Evolutionary conservation across 2,329 filamentous ascomycete species (phyloP).

Genomic region (Fusarium poae): DNA sequence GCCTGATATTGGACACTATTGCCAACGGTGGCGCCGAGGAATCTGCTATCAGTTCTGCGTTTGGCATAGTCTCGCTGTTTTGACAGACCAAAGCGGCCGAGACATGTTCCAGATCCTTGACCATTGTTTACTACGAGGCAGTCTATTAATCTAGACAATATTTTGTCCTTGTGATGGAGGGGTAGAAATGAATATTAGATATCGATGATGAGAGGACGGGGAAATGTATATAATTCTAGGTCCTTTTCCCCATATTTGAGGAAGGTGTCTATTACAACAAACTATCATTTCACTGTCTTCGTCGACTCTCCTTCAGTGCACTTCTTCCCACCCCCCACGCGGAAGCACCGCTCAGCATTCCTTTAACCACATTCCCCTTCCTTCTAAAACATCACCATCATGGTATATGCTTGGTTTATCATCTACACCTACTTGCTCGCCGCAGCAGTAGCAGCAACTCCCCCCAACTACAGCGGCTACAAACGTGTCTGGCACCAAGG

Average conservation of each 20-base stretch:
- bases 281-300: not conserved
- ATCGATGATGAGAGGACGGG: not conserved
- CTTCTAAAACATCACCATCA: conserved; percentile 16
- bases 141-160: conserved; percentile 22
- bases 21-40: conserved; percentile 16
- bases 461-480: conserved; percentile 58
- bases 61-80: conserved; percentile 1
- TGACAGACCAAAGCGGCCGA: conserved; percentile 10
- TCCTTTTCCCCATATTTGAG: not conserved
- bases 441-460: conserved; percentile 53
- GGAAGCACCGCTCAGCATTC: conserved; percentile 22
- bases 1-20: conserved; percentile 7
- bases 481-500: conserved; percentile 58
- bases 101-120: conserved; percentile 20
- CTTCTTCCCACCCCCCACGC: not conserved
- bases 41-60: conserved; percentile 7
- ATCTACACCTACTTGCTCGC: conserved; percentile 50
- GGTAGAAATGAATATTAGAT: not conserved
- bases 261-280: not conserved
- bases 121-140: conserved; percentile 11
- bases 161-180: conserved; percentile 8
- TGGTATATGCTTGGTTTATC: conserved; percentile 45
- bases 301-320: conserved; percentile 14
- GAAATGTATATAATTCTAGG: conserved; percentile 9
- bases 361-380: not conserved